Base-by-base conservation (phyloP, 1,284 basidiomycete species). In the Leccinum subspadiceum region DNA sequence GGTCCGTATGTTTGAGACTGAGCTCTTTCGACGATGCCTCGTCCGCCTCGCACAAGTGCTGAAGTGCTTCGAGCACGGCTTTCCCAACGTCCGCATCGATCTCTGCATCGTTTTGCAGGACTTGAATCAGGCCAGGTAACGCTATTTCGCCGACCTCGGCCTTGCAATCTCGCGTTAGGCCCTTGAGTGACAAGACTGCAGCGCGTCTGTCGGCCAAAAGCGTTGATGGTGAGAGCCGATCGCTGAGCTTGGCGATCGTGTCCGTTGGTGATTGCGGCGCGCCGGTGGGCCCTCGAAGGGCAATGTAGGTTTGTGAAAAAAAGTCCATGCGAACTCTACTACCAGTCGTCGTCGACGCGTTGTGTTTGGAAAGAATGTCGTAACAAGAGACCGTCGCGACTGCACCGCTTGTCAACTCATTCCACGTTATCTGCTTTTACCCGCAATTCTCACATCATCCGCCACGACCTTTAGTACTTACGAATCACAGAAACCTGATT, bases 101-200 rank as follows among this genome's bases (percentile, higher is more conserved):
- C 65, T 92, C 87, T 0, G 93, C 90, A 70, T 97, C 95, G 64
- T 90, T 91, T 65, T 89, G 81, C 39, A 96, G 79, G 10, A 94
- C 90, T 31, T 90, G 86, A 5, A 96, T 74, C 5, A 97, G 82
- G 1, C 92, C 89, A 5, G 82, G 78, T 13, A 98, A 79, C 1
- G 93, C 90, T 55, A 82, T 80, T 63, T 84, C 81, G 10, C 92
- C 94, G 20, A 97, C 90, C 61, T 96, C 93, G 61, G 86, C 81
- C 73, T 92, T 95, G 81, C 92, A 94, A 76, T 97, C 96, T 58
- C 95, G 84, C 53, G 90, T 82, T 54, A 98, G 85, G 13, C 95
- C 95, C 74, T 98, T 98, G 66, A 99, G 84, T 0, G 94, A 86
- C 49, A 98, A 80, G 8, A 99, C 89, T 0, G 96, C 92, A 17